Percentiles rank a stretch among this genome's conserved stretches.
Evolutionary conservation across 768 basidiomycete genomes (phyloP).

Genomic region (Glaciozyma antarctica): DNA sequence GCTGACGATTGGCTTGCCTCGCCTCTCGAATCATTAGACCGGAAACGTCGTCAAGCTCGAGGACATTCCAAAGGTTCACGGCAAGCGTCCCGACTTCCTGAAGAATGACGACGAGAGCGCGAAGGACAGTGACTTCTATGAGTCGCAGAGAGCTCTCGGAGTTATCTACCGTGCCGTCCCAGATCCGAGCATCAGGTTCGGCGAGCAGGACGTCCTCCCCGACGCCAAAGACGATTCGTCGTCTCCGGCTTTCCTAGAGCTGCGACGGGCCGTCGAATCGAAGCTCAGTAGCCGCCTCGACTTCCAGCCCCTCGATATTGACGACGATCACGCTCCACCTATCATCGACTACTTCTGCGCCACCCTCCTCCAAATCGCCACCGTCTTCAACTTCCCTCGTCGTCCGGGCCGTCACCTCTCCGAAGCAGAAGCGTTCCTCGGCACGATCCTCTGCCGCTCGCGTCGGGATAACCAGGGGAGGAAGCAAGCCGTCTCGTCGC

Average conservation of each 20-base stretch:
- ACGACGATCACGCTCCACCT: background rate
- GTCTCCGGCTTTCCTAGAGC: background rate
- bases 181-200: background rate
- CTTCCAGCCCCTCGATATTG: background rate
- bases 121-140: slow-evolving; percentile 54
- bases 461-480: background rate
- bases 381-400: background rate
- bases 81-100: slow-evolving; percentile 26
- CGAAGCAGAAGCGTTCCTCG: background rate
- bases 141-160: slow-evolving; percentile 61
- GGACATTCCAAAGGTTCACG: background rate
- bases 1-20: too few species aligned
- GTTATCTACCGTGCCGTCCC: slow-evolving; percentile 56
- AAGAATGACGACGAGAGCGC: slow-evolving; percentile 38
- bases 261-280: background rate
- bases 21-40: background rate
- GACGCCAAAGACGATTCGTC: background rate
- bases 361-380: slow-evolving; percentile 3
- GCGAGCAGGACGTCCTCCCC: background rate
- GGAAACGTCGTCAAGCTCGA: slow-evolving; percentile 3
- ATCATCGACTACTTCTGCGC: slow-evolving; percentile 1
- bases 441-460: slow-evolving; percentile 2
- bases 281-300: background rate
- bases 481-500: background rate
- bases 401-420: background rate